A percentile compares a stretch with the other conserved stretches of the same genome.
Conservation (phyloP, 225 moss, liverwort and hornwort species). For the Climacium dendroides region DNA sequence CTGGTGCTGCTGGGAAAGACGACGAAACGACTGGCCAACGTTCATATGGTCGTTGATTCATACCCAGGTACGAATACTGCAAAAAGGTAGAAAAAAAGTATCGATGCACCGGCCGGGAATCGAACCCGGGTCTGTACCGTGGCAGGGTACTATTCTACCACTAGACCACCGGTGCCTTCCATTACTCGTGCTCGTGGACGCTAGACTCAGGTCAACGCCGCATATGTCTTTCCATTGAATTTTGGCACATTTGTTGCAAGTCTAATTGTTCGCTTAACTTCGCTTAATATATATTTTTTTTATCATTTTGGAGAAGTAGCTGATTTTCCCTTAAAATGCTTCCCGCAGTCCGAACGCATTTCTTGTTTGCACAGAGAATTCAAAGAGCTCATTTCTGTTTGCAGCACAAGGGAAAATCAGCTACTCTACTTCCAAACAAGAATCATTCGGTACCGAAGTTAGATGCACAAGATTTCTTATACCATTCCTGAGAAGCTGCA, state of each 20-base stretch:
- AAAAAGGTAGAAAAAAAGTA: rapidly evolving
- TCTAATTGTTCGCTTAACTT: neutral
- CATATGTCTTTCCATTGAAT: rapidly evolving
- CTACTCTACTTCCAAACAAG: too few species aligned
- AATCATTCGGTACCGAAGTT: neutral
- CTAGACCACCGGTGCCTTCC: neutral
- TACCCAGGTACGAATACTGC: too few species aligned
- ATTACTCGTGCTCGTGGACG: rapidly evolving
- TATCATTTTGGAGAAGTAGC: neutral
- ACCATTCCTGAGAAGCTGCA: neutral
- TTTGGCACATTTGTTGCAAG: rapidly evolving
- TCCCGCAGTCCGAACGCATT: neutral
- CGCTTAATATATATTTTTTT: too few species aligned
- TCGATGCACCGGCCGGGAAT: neutral
- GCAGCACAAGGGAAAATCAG: neutral
- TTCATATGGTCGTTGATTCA: neutral
- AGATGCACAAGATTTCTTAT: too few species aligned
- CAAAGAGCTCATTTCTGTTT: neutral
- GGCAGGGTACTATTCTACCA: constrained; percentile 2
- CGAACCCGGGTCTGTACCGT: constrained; percentile 2
- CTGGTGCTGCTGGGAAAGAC: too few species aligned
- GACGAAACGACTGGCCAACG: neutral
- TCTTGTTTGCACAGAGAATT: neutral
- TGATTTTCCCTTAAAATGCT: too few species aligned
- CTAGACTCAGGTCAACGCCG: rapidly evolving